Base-by-base conservation (phyloP, 148 eudicot species). In the Suaeda aralocaspica region DNA sequence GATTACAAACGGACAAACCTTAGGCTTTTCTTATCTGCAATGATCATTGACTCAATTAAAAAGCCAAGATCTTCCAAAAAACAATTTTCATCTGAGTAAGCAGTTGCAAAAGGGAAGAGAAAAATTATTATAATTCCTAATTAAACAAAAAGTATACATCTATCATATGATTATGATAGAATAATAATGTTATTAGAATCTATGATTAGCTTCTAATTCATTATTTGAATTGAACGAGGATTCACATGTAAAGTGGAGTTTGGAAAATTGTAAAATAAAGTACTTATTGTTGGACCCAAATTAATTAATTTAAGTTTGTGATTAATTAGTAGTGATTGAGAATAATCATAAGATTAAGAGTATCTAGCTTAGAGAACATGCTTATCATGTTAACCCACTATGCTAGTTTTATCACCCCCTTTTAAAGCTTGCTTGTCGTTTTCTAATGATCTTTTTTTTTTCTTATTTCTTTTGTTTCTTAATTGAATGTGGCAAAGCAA, bases 311-410 rank as follows among this genome's bases (percentile, higher is more conserved):
- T 21, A 39, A 34, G 66, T 36, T n/a, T 62, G 46, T 39, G 66
- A 62, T 62, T 68, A 57, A 64, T 70, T 65, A 76, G 64, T 64
- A 57, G 66, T 76, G 71, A 76, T 71, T 64, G 51, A 39, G 71
- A 64, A 64, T 76, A 76, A 70, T 76, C 59, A 76, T 70, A 55
- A 34, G 62, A 75, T 57, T 2, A 34, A 71, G 72, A 67, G 72
- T 74, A 68, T 68, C 77, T 74, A 67, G n/a, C n/a, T n/a, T n/a
- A 65, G 28, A 64, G 75, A 76, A 76, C 79, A 76, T 70, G 79
- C 74, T 76, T 69, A 63, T 76, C 64, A 76, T 76, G 57, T 74
- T 68, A 18, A 55, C 58, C 11, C 11, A 62, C n/a, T n/a, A n/a
- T n/a, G n/a, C n/a, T n/a, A n/a, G n/a, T n/a, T n/a, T 59, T 64